Evolutionary conservation across 129 eudicot species (phyloP), one percentile per base, ranked within the genome.

Genomic region (Helichrysum umbraculigerum): DNA sequence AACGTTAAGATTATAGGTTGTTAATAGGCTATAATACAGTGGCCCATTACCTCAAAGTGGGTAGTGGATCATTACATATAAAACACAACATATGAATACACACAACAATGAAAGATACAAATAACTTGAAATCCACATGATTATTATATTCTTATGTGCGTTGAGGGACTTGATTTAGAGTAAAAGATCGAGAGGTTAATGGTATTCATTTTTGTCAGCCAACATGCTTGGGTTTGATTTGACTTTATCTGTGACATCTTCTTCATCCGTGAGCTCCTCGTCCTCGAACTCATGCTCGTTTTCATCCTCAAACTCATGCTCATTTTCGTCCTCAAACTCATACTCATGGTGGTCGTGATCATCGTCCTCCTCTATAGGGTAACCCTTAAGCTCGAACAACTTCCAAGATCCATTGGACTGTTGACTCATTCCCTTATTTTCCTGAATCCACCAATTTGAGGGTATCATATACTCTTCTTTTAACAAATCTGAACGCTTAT

Each of bases 341-440:
- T 35, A 5, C 0, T 7, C 10, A 4, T n/a, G 14, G 10, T 72
- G 59, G 72, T 68, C 73, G 6, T 22, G 34, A 5, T 11, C 34
- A 11, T 68, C 19, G 1, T 7, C 20, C 32, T 71, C 25, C 51
- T 52, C 15, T 39, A 16, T 35, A 3, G 52, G 35, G 37, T 76
- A 66, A 66, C 68, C 79, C 50, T 76, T 83, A 67, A 82, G 88
- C 66, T 87, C 86, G 2, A 59, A 6, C 66, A 87, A 59, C 64
- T 34, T 57, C 96, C 92, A 87, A 51, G 77, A 39, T 22, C 96
- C 96, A 76, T 81, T 63, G 2, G 70, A 33, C 20, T 30, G 33
- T 68, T 87, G 91, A 75, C 77, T 72, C 92, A 90, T 90, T 29
- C 90, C 90, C 34, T 81, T 83, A 39, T 89, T 87, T 74, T 59